Conservation (phyloP, 345 rosid species). For the Aquilaria sinensis region DNA sequence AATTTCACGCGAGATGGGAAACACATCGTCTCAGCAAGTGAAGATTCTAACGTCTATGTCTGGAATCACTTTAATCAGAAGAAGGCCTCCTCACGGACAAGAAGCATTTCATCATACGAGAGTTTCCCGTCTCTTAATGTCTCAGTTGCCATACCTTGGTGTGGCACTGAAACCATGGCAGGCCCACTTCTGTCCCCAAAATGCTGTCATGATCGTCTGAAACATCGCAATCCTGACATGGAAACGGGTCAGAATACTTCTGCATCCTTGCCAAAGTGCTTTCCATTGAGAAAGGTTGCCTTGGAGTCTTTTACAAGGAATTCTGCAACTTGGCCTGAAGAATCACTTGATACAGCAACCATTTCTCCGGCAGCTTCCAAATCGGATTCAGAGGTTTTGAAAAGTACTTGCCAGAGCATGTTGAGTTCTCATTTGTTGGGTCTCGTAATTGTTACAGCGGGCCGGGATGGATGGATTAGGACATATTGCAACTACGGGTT, state of each 20-base stretch:
- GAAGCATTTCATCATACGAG: conserved; percentile 33
- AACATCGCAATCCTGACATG: conserved; percentile 14
- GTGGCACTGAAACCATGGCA: conserved; percentile 22
- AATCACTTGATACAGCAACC: conserved; percentile 33
- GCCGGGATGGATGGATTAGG: conserved; percentile 58
- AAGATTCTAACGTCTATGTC: conserved; percentile 40
- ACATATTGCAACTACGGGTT: conserved; percentile 56
- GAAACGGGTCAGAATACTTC: conserved; percentile 22
- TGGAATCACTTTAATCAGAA: conserved; percentile 44
- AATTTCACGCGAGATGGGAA: conserved; percentile 54
- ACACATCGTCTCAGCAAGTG: conserved; percentile 50
- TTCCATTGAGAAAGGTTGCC: conserved; percentile 37
- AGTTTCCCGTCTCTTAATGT: conserved; percentile 41
- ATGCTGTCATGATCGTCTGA: conserved; percentile 2
- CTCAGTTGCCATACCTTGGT: conserved; percentile 54
- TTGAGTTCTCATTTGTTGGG: conserved; percentile 57
- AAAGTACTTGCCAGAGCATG: conserved; percentile 36
- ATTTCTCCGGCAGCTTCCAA: conserved; percentile 22
- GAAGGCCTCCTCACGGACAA: conserved; percentile 22
- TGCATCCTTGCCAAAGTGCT: conserved; percentile 33
- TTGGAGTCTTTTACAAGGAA: conserved; percentile 37
- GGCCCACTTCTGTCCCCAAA: conserved; percentile 20
- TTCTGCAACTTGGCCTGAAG: conserved; percentile 65
- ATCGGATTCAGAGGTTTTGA: conserved; percentile 40
- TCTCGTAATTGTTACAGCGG: conserved; percentile 48